Evolutionary conservation across 495 filamentous ascomycete species (phyloP).

Genomic region (Xylaria flabelliformis): DNA sequence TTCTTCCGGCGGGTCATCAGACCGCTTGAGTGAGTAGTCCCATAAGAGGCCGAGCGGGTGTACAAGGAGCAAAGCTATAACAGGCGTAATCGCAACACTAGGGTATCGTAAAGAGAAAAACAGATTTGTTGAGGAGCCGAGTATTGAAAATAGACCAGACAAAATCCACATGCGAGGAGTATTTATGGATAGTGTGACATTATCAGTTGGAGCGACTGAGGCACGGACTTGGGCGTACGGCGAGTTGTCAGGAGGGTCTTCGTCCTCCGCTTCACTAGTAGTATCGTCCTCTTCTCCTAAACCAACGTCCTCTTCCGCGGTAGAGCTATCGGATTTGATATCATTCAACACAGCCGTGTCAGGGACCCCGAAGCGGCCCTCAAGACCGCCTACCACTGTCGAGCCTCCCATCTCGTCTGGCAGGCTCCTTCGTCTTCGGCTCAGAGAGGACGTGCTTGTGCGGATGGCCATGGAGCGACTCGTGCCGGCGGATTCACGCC

Average conservation of each 20-base stretch:
- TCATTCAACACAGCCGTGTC: conserved; percentile 49
- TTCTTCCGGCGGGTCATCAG: conserved; percentile 65
- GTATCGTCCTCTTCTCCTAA: conserved; percentile 36
- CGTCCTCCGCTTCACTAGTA: conserved; percentile 45
- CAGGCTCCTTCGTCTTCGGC: conserved; percentile 37
- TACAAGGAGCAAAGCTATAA: conserved; percentile 81
- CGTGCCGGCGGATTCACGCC: conserved; percentile 30
- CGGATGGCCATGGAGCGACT: conserved; percentile 26
- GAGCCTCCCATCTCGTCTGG: conserved; percentile 52
- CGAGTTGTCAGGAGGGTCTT: conserved; percentile 67
- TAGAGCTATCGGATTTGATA: conserved; percentile 35
- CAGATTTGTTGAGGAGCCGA: conserved; percentile 82
- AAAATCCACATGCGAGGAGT: conserved; percentile 87
- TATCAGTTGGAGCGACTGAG: conserved; percentile 75
- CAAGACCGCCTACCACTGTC: conserved; percentile 48
- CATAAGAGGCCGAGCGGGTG: conserved; percentile 81
- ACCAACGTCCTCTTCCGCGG: conserved; percentile 26
- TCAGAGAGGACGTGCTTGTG: conserved; percentile 35
- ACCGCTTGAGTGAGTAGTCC: conserved; percentile 70
- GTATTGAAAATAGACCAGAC: conserved; percentile 76
- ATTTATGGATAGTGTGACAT: conserved; percentile 77
- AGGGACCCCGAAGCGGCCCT: conserved; percentile 53
- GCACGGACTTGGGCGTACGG: conserved; percentile 78
- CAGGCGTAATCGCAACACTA: conserved; percentile 82
- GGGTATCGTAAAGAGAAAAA: conserved; percentile 87